Base-by-base conservation (phyloP, 169 alveolate genomes). In the Cryptosporidium canis region DNA sequence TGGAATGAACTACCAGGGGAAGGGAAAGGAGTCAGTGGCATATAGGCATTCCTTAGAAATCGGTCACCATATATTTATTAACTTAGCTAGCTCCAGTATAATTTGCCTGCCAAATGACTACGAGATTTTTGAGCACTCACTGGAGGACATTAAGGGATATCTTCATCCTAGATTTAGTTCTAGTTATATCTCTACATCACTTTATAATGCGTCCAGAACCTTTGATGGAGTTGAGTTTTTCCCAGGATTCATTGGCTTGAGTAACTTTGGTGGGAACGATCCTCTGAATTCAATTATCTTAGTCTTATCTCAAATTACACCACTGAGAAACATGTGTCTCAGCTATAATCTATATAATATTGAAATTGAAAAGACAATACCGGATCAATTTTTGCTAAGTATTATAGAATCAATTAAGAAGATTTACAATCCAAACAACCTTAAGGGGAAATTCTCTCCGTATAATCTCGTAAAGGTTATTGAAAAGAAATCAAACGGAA, bases 21-120 rank as follows among this genome's bases (percentile, higher is more conserved):
- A 97, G 65, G 99, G 99, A 43, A 95, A 93, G 90, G 92, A 95
- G 56, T 97, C 99, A 1, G 94, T 95, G 51, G 98, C 99, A 14
- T 97, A 98, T 91, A 95, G 95, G 27, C 99, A 98, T 87, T 96
- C 99, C 37, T 90, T 98, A 53, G 98, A 97, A 92, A 96, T 95
- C 77, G 92, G 95, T 27, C 99, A 98, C 92, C 98, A 97, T 91
- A 94, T 98, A 67, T 98, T 96, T 93, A 96, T 98, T 55, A 97
- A 97, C 87, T 91, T 97, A 64, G 94, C 95, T 64, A 95, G 96
- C 66, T 92, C 97, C 83, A 94, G 90, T 71, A 95, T 97, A 8
- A 96, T 93, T 91, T 97, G 99, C 90, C 92, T 98, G 0, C 99
- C 99, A 27, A 99, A 98, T 83, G 96, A 96, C 67, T 98, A 97